Conservation (phyloP, 345 rosid species). For the Psidium friedrichsthalianum region DNA sequence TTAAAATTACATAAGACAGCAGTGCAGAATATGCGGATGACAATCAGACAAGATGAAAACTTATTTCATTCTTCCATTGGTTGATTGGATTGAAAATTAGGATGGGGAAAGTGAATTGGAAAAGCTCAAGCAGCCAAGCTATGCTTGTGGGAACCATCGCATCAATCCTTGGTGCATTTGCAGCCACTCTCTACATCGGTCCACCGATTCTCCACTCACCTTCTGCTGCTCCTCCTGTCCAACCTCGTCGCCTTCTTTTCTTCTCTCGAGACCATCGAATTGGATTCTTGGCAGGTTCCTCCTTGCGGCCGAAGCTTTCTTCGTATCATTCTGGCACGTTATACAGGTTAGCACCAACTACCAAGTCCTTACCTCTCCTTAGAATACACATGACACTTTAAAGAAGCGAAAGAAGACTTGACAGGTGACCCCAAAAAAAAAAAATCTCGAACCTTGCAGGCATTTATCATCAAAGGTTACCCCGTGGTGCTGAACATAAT, state of each 20-base stretch:
- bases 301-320: not conserved
- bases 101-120: constrained; percentile 10
- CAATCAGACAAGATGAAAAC: not conserved
- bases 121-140: constrained; percentile 9
- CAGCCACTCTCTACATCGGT: not conserved
- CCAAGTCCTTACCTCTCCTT: too few relatives aligned
- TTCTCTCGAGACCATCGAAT: not conserved
- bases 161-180: constrained; percentile 11
- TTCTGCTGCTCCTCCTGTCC: too few relatives aligned
- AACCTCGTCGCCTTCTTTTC: not conserved
- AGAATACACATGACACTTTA: too few relatives aligned
- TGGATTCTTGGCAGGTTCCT: constrained; percentile 11
- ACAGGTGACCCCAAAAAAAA: not conserved
- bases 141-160: constrained; percentile 8
- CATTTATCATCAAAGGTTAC: not conserved
- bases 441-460: not conserved
- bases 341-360: not conserved
- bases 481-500: not conserved
- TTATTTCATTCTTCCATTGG: not conserved
- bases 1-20: too few relatives aligned
- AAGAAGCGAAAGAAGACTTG: not conserved
- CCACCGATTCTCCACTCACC: too few relatives aligned
- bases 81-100: not conserved
- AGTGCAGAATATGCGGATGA: not conserved
- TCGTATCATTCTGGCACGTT: constrained; percentile 1